Conservation (phyloP, 805 yeast genomes). For the Cyberlindnera petersonii region DNA sequence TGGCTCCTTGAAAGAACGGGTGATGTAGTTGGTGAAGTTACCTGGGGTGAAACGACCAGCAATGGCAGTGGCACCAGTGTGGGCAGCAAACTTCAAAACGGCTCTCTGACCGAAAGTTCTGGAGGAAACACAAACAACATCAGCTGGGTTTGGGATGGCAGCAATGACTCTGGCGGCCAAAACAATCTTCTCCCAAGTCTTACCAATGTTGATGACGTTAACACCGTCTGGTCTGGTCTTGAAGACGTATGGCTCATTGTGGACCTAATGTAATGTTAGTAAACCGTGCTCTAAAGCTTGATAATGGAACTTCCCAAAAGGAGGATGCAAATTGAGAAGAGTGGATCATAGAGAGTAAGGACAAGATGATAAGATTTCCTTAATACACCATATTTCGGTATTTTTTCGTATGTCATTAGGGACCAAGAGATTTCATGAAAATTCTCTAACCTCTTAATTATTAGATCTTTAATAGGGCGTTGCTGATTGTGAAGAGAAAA, state of each 20-base stretch:
- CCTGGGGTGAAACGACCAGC: constrained; percentile 99
- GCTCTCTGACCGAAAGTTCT: constrained; percentile 99
- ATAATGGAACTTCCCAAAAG: too few species aligned
- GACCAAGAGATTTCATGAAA: too few species aligned
- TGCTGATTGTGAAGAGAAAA: too few species aligned
- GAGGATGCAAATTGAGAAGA: too few species aligned
- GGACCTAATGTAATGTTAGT: constrained; percentile 51
- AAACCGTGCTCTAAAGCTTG: too few species aligned
- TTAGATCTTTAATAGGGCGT: too few species aligned
- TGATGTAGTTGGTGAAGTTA: constrained; percentile 99
- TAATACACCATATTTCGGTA: too few species aligned
- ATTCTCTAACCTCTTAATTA: too few species aligned
- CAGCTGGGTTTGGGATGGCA: constrained; percentile 97
- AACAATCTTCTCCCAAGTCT: constrained; percentile 99
- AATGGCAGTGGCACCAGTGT: constrained; percentile 99
- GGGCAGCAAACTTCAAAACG: constrained; percentile 98
- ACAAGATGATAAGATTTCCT: too few species aligned
- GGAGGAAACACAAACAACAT: constrained; percentile 97
- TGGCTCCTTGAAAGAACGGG: constrained; percentile 99
- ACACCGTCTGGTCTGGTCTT: constrained; percentile 99
- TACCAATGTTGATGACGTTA: constrained; percentile 95
- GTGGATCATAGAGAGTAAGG: too few species aligned
- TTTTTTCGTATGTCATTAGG: too few species aligned
- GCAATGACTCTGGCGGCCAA: constrained; percentile 99
- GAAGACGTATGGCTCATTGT: constrained; percentile 95